phyloP scores from a whole-genome alignment of 1,284 basidiomycete species.

The Ganoderma sp. region DNA sequence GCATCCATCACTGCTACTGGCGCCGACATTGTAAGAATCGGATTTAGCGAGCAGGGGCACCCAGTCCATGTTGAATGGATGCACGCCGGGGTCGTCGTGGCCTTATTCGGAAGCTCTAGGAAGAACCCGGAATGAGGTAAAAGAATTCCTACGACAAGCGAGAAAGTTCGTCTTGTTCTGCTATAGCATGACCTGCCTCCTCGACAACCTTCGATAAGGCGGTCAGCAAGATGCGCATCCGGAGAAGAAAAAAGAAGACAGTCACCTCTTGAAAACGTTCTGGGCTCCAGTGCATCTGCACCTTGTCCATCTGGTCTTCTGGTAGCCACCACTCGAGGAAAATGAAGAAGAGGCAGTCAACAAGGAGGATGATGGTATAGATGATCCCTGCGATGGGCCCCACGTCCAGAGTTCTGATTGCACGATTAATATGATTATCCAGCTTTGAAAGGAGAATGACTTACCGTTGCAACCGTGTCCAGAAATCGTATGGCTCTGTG shows the following conservation, averaged over 20 bases:
- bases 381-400: constrained; percentile 80
- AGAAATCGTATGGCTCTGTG: constrained; percentile 65
- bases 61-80: neutral
- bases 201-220: constrained; percentile 18
- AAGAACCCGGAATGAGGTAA: neutral
- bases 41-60: no score
- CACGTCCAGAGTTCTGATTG: constrained; percentile 65
- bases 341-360: constrained; percentile 81
- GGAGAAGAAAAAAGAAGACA: neutral
- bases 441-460: neutral
- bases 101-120: neutral
- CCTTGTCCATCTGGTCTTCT: constrained; percentile 70
- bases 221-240: neutral
- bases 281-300: constrained; percentile 53
- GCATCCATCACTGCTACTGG: neutral
- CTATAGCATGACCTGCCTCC: neutral
- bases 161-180: neutral
- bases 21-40: neutral
- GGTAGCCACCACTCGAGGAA: constrained; percentile 82
- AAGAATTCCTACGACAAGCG: neutral
- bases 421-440: neutral
- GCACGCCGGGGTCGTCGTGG: neutral
- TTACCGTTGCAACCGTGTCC: constrained; percentile 76
- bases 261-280: constrained; percentile 44
- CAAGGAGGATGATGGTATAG: constrained; percentile 78